phyloP scores from a whole-genome alignment of 106 monocot species.

The Vanilla planifolia region DNA sequence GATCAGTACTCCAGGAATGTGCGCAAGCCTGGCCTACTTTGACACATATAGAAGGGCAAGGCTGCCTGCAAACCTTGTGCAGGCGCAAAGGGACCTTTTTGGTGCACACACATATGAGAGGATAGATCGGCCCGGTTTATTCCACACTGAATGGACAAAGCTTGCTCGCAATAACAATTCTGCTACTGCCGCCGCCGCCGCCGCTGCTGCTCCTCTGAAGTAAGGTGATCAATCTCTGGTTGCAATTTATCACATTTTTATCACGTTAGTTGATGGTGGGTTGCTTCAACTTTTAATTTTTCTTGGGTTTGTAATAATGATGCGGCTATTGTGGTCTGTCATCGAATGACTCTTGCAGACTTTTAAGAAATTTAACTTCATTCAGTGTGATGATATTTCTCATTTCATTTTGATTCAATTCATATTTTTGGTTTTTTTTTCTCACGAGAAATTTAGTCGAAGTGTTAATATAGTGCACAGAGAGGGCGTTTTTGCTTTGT shows the following conservation, averaged over 20 bases:
- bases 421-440: not conserved
- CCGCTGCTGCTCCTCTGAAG: constrained; percentile 4
- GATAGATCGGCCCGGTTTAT: constrained; percentile 32
- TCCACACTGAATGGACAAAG: constrained; percentile 58
- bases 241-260: not conserved
- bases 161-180: constrained; percentile 22
- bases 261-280: not conserved
- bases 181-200: constrained; percentile 7
- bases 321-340: not conserved
- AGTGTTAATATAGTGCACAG: no score
- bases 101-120: constrained; percentile 58
- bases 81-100: constrained; percentile 50
- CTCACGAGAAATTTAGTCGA: not conserved
- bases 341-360: not conserved
- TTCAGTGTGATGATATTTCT: not conserved
- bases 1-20: constrained; percentile 32
- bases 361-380: not conserved
- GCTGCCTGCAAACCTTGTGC: constrained; percentile 47
- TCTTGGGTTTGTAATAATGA: constrained; percentile 1
- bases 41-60: constrained; percentile 31
- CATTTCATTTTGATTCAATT: not conserved
- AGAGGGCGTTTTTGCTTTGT: no score
- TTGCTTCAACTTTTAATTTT: not conserved
- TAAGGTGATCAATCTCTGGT: not conserved
- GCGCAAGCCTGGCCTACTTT: constrained; percentile 25